Evolutionary conservation across 2,329 filamentous ascomycete genomes (phyloP), one percentile per base, ranked within the genome.

Genomic region (Sphaerostilbella broomeana): DNA sequence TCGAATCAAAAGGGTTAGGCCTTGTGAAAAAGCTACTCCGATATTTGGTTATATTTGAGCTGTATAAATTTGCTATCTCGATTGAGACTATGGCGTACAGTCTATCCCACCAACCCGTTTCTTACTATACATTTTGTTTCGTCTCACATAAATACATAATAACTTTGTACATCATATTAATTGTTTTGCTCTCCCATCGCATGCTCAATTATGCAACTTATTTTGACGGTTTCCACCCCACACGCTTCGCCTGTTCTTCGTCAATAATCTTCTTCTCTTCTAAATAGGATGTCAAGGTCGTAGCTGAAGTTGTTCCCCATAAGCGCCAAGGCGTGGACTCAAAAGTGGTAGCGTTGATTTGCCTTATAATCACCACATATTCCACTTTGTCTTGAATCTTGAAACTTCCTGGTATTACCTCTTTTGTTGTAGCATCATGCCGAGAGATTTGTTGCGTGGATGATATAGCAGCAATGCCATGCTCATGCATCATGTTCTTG

Each of bases 281-380:
- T 17, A 51, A 21, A 29, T 59, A 68, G 5, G 42, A 47, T 45
- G 74, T 62, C 3, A 72, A 54, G 1, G 69, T 72, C 10, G 72
- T 77, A 50, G 75, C 69, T 28, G 70, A 58, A 20, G 75, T 63
- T 15, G 76, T 81, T 11, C 82, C 81, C 73, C 80, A 82, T 35
- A 85, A 58, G 54, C 66, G 69, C 82, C 82, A 86, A 3, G 69
- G 64, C 19, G 58, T 61, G 40, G 68, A 57, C 53, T 64, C 55
- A 47, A 64, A 73, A 15, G 72, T 74, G 38, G 53, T 58, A 32
- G 60, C 62, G 52, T 70, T 61, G 29, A 73, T 46, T 20, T 59
- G 41, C 19, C 68, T 54, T 52, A 77, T 75, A 31, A 86, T 48
- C 26, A 84, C 79, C 4, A 86, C 47, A 52, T 85, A 77, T 64